Percentiles rank a stretch among this genome's conserved stretches.
phyloP scores from a whole-genome alignment of 495 filamentous ascomycete species.

The Hypoxylon crocopeplum region DNA sequence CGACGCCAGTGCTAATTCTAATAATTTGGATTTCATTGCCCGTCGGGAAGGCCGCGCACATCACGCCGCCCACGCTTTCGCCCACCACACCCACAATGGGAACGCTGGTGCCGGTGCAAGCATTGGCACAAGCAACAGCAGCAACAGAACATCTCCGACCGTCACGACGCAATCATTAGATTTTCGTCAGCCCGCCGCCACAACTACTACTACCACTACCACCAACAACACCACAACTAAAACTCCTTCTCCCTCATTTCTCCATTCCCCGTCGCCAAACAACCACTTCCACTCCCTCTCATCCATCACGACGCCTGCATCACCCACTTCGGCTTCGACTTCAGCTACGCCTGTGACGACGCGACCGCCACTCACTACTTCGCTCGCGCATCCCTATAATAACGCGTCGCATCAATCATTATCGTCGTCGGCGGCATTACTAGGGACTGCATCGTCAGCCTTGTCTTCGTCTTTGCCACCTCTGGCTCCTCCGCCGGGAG shows the following conservation, averaged over 20 bases:
- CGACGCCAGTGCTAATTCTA: conserved; percentile 28
- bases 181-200: conserved; percentile 43
- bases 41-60: too few species aligned
- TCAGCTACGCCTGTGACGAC: conserved; percentile 1
- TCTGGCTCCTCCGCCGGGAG: conserved; percentile 44
- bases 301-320: background rate
- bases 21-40: too few species aligned
- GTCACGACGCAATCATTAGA: conserved; percentile 37
- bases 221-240: conserved; percentile 25
- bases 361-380: conserved; percentile 29
- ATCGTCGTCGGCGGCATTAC: conserved; percentile 16
- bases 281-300: background rate
- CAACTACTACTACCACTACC: conserved; percentile 3
- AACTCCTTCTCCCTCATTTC: conserved; percentile 44
- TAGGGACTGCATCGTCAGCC: conserved; percentile 6
- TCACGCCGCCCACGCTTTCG: conserved; percentile 18
- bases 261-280: conserved; percentile 45
- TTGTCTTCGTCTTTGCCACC: conserved; percentile 22
- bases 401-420: conserved; percentile 41
- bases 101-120: conserved; percentile 20
- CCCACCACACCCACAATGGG: conserved; percentile 27
- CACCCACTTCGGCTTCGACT: background rate
- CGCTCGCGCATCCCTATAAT: conserved; percentile 38
- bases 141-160: conserved; percentile 23
- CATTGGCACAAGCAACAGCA: conserved; percentile 16